Evolutionary conservation across 495 filamentous ascomycete species (phyloP).

Genomic region (Neurospora sp.): DNA sequence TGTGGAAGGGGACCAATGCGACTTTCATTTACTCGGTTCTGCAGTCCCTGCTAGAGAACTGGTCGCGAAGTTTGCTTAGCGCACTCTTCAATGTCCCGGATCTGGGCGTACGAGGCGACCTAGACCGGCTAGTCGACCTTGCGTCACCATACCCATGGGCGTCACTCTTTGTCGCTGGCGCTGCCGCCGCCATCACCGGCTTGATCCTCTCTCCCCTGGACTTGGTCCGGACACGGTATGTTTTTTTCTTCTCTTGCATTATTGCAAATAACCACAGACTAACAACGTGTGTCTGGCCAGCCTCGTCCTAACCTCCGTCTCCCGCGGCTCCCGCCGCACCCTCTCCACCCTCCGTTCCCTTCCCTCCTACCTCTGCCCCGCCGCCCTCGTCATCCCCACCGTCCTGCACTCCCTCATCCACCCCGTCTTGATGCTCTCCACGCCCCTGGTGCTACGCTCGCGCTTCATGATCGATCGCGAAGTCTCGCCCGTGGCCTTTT

Average conservation of each 20-base stretch:
- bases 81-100: conserved; percentile 79
- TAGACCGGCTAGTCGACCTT: conserved; percentile 42
- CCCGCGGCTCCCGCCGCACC: conserved; percentile 60
- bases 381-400: conserved; percentile 66
- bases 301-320: conserved; percentile 71
- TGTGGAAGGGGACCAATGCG: conserved; percentile 91
- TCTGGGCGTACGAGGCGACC: conserved; percentile 48
- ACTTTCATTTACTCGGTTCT: conserved; percentile 81
- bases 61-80: conserved; percentile 72
- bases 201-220: conserved; percentile 79
- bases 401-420: conserved; percentile 76
- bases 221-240: conserved; percentile 70
- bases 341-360: conserved; percentile 64
- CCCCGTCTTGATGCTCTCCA: conserved; percentile 64
- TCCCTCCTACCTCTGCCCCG: conserved; percentile 64
- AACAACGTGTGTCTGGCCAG: conserved; percentile 17
- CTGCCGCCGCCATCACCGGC: conserved; percentile 70
- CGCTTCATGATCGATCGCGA: conserved; percentile 73
- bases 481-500: conserved; percentile 69
- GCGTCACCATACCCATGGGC: conserved; percentile 64
- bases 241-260: not conserved
- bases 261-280: conserved; percentile 5
- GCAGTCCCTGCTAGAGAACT: conserved; percentile 76
- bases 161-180: conserved; percentile 68
- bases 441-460: conserved; percentile 70